These are phyloP conservation scores for Penicillium paradoxum DNA, from an alignment of 495 filamentous ascomycete genomes.

Conservation along the genomic window DNA sequence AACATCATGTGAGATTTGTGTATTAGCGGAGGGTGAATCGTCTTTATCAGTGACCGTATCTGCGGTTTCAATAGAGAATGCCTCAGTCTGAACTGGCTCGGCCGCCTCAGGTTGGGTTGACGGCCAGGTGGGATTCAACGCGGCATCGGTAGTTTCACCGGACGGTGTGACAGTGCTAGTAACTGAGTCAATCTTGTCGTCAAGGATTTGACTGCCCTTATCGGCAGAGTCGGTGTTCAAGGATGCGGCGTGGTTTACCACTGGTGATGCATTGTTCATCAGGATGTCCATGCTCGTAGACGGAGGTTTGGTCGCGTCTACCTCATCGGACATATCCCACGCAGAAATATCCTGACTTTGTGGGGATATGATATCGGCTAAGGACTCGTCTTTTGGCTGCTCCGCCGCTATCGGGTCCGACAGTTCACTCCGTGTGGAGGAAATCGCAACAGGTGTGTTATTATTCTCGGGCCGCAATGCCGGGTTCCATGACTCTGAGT, in stretches of 20 bases:
- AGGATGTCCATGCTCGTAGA: conserved; percentile 1
- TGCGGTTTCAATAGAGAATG: background rate
- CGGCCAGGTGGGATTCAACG: too few relatives aligned
- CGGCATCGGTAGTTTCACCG: background rate
- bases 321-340: conserved; percentile 17
- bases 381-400: conserved; percentile 7
- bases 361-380: conserved; percentile 13
- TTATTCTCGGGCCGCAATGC: conserved; percentile 32
- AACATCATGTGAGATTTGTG: background rate
- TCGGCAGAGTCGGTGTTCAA: background rate
- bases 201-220: background rate
- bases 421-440: conserved; percentile 2
- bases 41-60: background rate
- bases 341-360: conserved; percentile 18
- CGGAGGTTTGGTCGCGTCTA: background rate
- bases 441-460: conserved; percentile 5
- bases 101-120: background rate
- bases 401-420: conserved; percentile 11
- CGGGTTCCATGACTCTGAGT: conserved; percentile 38
- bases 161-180: background rate
- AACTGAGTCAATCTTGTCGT: too few relatives aligned
- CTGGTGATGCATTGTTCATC: conserved; percentile 2
- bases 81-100: background rate
- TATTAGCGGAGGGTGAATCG: background rate
- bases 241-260: background rate